Conservation (phyloP, 106 monocot species). For the Dioscorea zingiberensis region DNA sequence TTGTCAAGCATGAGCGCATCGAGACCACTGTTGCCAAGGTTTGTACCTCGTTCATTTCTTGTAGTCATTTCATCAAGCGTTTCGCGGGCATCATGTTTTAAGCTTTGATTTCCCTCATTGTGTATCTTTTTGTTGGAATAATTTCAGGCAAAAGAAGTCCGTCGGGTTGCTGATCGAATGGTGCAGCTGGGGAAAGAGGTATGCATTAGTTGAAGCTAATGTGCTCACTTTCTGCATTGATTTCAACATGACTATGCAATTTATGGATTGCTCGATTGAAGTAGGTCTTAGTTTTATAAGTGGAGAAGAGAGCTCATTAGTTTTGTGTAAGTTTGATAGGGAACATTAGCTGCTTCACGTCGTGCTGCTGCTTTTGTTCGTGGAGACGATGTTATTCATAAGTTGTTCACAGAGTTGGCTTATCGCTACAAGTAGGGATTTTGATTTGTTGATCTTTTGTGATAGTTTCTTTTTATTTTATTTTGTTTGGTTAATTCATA, state of each 20-base stretch:
- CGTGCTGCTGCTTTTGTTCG: slow-evolving; percentile 93
- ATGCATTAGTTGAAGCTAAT: background rate
- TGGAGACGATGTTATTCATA: slow-evolving; percentile 95
- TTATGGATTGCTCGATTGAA: background rate
- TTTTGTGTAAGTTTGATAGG: slow-evolving; percentile 26
- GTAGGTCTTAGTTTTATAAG: background rate
- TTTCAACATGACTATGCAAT: background rate
- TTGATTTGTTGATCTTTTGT: background rate
- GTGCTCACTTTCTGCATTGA: background rate
- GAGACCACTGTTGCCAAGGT: slow-evolving; percentile 96
- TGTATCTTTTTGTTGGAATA: background rate
- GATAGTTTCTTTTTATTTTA: background rate
- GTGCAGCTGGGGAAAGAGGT: slow-evolving; percentile 98
- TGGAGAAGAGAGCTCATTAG: background rate
- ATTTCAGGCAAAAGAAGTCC: slow-evolving; percentile 91
- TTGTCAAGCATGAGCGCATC: slow-evolving; percentile 95
- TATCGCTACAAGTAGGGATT: slow-evolving; percentile 83
- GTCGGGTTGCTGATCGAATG: slow-evolving; percentile 87
- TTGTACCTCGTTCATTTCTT: background rate
- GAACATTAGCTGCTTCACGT: slow-evolving; percentile 73
- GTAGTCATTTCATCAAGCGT: slow-evolving; percentile 5
- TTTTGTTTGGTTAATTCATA: background rate
- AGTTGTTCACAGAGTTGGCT: slow-evolving; percentile 89
- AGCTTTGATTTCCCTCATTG: no score
- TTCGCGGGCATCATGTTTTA: background rate